Evolutionary conservation across 768 basidiomycete genomes (phyloP).

Genomic region (Tephrocybe sp.): DNA sequence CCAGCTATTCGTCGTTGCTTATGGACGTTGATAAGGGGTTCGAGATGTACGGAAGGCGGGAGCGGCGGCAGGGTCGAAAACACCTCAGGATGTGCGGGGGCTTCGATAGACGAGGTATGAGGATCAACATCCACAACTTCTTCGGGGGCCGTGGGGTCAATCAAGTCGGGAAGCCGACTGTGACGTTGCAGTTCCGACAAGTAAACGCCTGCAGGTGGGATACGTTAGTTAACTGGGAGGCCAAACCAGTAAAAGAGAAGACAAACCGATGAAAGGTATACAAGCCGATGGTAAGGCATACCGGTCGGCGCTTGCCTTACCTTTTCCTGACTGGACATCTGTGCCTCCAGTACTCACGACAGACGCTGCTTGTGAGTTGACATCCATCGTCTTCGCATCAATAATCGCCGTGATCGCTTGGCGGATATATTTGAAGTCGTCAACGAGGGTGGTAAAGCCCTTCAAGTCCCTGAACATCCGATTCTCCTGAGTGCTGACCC

Average conservation of each 20-base stretch:
- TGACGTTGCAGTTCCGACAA: constrained; percentile 66
- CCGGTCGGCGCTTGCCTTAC: constrained; percentile 35
- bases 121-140: constrained; percentile 65
- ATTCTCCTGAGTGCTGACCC: constrained; percentile 66
- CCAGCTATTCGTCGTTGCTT: constrained; percentile 82
- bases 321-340: constrained; percentile 35
- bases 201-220: constrained; percentile 57
- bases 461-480: constrained; percentile 74
- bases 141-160: constrained; percentile 80
- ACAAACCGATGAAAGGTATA: constrained; percentile 80
- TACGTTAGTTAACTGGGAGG: neutral
- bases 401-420: constrained; percentile 59
- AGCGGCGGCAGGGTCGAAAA: constrained; percentile 71
- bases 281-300: constrained; percentile 49
- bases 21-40: constrained; percentile 86
- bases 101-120: constrained; percentile 57
- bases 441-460: constrained; percentile 55
- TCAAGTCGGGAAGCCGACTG: constrained; percentile 69
- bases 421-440: constrained; percentile 77
- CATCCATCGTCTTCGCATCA: constrained; percentile 61
- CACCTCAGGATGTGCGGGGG: constrained; percentile 75
- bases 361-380: constrained; percentile 50
- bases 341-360: constrained; percentile 43
- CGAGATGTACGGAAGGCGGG: constrained; percentile 74
- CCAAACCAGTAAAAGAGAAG: neutral